A percentile compares a stretch with the other conserved stretches of the same genome.
These are phyloP conservation scores for Pistacia atlantica DNA, from an alignment of 345 rosid genomes.

Conservation along the genomic window DNA sequence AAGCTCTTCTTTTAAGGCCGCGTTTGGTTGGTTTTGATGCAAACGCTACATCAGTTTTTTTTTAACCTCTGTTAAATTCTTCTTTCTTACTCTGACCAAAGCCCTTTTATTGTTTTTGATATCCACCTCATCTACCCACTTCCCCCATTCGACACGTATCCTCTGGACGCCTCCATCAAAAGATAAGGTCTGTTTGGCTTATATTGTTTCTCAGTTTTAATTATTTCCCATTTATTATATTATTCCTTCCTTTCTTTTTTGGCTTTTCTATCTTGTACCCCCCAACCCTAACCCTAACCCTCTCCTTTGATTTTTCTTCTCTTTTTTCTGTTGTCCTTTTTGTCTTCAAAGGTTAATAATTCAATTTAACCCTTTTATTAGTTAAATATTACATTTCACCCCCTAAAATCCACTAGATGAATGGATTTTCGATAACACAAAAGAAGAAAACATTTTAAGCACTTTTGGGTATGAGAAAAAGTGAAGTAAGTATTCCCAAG, in stretches of 20 bases:
- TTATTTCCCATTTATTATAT: too few relatives aligned
- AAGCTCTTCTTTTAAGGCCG: slow-evolving; percentile 10
- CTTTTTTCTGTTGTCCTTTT: background rate
- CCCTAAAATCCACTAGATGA: too few relatives aligned
- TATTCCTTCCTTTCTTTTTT: background rate
- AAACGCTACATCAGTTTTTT: background rate
- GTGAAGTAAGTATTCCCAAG: too few relatives aligned
- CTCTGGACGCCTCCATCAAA: too few relatives aligned
- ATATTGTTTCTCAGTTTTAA: too few relatives aligned
- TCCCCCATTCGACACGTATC: too few relatives aligned
- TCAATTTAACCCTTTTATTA: too few relatives aligned
- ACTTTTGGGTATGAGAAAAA: background rate
- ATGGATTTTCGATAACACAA: too few relatives aligned
- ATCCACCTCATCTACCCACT: slow-evolving; percentile 19
- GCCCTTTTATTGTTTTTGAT: background rate
- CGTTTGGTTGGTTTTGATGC: background rate
- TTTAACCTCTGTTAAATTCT: background rate
- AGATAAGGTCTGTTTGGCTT: background rate
- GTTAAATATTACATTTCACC: too few relatives aligned
- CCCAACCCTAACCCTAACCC: background rate
- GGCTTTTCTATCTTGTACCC: background rate
- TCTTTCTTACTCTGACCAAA: slow-evolving; percentile 5
- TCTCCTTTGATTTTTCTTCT: background rate
- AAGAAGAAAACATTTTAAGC: too few relatives aligned
- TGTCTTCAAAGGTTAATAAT: too few relatives aligned